These are phyloP conservation scores for Neltuma alba DNA, from an alignment of 306 rosid species.

Conservation along the genomic window DNA sequence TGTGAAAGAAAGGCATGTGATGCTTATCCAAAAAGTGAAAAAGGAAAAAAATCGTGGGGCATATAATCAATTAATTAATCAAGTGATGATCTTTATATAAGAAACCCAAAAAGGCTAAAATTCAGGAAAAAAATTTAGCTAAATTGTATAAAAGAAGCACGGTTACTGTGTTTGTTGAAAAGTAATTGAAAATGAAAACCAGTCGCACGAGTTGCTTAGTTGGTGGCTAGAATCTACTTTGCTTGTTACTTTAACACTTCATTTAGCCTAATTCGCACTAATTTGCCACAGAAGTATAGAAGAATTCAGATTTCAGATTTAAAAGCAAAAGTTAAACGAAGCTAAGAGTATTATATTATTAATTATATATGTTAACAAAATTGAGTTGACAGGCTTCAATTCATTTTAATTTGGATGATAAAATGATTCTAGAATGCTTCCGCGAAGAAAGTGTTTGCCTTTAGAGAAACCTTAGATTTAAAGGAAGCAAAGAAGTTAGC, in stretches of 20 bases:
- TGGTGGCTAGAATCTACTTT: background rate
- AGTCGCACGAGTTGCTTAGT: background rate
- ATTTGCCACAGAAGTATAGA: background rate
- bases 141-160: background rate
- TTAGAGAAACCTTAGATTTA: constrained; percentile 30
- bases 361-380: background rate
- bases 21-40: background rate
- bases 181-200: background rate
- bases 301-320: background rate
- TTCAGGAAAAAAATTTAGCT: background rate
- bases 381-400: background rate
- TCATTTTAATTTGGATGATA: too few species aligned
- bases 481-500: constrained; percentile 34
- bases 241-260: background rate
- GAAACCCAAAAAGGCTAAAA: background rate
- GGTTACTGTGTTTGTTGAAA: background rate
- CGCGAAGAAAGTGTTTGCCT: background rate
- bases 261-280: background rate
- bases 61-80: background rate
- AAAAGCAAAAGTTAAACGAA: background rate
- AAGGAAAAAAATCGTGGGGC: background rate
- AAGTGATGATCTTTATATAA: background rate
- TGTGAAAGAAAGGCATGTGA: background rate
- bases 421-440: background rate
- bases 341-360: background rate